Conservation (phyloP, 2,329 filamentous ascomycete genomes). For the Fusarium marasasianum region DNA sequence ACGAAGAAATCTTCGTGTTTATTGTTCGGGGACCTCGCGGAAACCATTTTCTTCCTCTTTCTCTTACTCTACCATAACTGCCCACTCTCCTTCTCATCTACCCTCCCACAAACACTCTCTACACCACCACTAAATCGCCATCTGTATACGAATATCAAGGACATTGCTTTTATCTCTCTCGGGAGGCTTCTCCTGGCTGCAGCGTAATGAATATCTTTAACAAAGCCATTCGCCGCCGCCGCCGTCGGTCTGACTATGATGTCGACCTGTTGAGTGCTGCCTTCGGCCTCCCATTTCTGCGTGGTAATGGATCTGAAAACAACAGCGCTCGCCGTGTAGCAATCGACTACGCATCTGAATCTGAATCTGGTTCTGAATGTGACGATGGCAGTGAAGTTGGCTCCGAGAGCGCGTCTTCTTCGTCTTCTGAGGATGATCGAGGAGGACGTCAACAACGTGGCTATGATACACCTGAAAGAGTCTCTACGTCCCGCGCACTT, state of each 20-base stretch:
- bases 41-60: background rate
- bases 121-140: background rate
- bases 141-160: background rate
- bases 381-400: background rate
- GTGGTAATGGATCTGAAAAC: conserved; percentile 7
- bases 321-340: conserved; percentile 6
- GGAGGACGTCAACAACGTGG: background rate
- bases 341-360: conserved; percentile 10
- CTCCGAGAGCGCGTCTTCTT: conserved; percentile 4
- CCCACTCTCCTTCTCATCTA: conserved; percentile 8
- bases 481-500: background rate
- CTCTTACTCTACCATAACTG: background rate
- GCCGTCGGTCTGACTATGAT: conserved; percentile 24
- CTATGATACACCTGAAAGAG: background rate
- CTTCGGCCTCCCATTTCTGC: conserved; percentile 41
- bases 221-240: conserved; percentile 16
- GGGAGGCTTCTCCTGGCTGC: background rate
- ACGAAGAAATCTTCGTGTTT: background rate
- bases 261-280: conserved; percentile 42
- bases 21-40: background rate
- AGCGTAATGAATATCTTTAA: conserved; percentile 36
- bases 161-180: background rate
- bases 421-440: conserved; percentile 8
- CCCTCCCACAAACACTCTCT: background rate
- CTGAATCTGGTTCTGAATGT: background rate